Conservation (phyloP, 768 basidiomycete genomes). For the Amylocystis lapponica region DNA sequence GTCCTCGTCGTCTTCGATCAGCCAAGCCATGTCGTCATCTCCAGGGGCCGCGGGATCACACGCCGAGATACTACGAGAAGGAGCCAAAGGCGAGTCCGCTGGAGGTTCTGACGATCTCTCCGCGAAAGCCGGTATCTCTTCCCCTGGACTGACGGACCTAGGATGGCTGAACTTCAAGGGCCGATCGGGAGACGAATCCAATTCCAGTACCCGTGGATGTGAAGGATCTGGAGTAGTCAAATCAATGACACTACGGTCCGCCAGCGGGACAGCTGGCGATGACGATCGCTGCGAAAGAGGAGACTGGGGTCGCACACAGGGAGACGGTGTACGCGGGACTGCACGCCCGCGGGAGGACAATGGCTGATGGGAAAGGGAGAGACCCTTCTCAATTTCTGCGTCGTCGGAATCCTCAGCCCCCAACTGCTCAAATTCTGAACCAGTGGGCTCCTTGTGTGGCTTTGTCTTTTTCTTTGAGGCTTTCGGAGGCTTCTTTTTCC, state of each 20-base stretch:
- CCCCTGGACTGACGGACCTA: slow-evolving; percentile 1
- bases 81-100: slow-evolving; percentile 6
- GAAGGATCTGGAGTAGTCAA: slow-evolving; percentile 23
- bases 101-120: slow-evolving; percentile 7
- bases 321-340: neutral
- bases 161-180: slow-evolving; percentile 6
- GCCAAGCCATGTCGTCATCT: slow-evolving; percentile 45
- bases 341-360: neutral
- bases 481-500: slow-evolving; percentile 10
- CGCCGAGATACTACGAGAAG: slow-evolving; percentile 12
- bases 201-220: neutral
- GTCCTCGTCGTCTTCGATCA: slow-evolving; percentile 63
- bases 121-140: neutral
- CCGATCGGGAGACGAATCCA: slow-evolving; percentile 9
- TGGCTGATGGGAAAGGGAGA: slow-evolving; percentile 11
- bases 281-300: slow-evolving; percentile 18
- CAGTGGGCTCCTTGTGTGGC: slow-evolving; percentile 18
- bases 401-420: slow-evolving; percentile 52
- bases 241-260: slow-evolving; percentile 21
- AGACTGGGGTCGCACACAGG: neutral
- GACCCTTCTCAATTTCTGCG: slow-evolving; percentile 45
- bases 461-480: slow-evolving; percentile 3
- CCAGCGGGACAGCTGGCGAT: neutral
- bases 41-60: slow-evolving; percentile 1
- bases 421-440: slow-evolving; percentile 39